A percentile compares a stretch with the other conserved stretches of the same genome.
Conservation (phyloP, 2,329 filamentous ascomycete genomes). For the Monosporascus cannonballus region DNA sequence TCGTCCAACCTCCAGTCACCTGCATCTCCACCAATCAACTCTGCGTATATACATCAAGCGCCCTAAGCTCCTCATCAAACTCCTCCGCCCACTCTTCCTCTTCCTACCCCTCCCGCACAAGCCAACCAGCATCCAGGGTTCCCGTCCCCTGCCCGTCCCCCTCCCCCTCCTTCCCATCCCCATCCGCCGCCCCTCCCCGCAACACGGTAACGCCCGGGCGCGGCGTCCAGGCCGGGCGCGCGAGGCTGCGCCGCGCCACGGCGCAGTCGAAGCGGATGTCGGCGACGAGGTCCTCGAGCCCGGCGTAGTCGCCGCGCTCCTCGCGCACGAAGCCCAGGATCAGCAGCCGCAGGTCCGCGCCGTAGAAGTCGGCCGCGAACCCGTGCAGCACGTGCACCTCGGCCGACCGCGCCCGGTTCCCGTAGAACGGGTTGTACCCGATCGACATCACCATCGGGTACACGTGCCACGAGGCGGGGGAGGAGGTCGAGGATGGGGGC, state of each 20-base stretch:
- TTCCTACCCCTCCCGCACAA: constrained; percentile 11
- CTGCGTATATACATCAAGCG: too few relatives aligned
- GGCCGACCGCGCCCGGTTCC: constrained; percentile 78
- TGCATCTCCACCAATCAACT: too few relatives aligned
- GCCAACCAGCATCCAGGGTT: constrained; percentile 25
- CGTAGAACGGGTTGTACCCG: constrained; percentile 97
- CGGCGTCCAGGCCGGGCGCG: constrained; percentile 54
- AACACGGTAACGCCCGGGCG: constrained; percentile 28
- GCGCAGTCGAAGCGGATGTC: constrained; percentile 88
- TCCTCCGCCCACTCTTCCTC: not conserved
- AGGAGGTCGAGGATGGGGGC: constrained; percentile 8
- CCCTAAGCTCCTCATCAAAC: not conserved
- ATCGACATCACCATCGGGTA: constrained; percentile 91
- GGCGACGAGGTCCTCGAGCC: constrained; percentile 72
- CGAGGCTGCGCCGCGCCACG: constrained; percentile 70
- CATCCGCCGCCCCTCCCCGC: constrained; percentile 20
- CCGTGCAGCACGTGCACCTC: constrained; percentile 83
- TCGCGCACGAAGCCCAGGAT: constrained; percentile 84
- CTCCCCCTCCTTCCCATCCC: constrained; percentile 4
- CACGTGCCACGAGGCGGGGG: constrained; percentile 33
- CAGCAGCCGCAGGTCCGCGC: constrained; percentile 67
- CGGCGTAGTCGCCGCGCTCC: constrained; percentile 76
- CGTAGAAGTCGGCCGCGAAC: constrained; percentile 82
- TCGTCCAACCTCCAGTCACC: too few relatives aligned
- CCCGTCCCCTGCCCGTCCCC: constrained; percentile 6